Evolutionary conservation across 23 red algal species (phyloP).

Genomic region (Gracilaria gracilis): DNA sequence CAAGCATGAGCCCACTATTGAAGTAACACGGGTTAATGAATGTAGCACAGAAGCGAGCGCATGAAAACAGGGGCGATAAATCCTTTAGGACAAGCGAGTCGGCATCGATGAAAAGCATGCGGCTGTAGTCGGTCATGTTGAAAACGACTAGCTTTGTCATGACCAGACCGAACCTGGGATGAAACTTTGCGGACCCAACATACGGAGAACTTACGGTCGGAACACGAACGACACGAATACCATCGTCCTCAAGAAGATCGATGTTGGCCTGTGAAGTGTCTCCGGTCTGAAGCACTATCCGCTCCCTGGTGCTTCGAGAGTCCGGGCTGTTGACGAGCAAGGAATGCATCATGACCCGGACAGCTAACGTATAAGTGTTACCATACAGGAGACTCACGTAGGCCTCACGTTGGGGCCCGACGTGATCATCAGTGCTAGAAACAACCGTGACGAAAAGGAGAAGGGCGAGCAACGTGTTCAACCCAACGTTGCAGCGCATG

Average conservation of each 20-base stretch:
- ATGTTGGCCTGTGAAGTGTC: conserved; percentile 70
- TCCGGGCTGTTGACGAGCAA: conserved; percentile 79
- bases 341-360: conserved; percentile 86
- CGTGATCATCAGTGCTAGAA: background rate
- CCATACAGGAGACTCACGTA: conserved; percentile 93
- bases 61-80: conserved; percentile 74
- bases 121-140: conserved; percentile 68
- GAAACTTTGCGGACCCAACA: conserved; percentile 40
- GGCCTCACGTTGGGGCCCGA: conserved; percentile 40
- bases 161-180: conserved; percentile 78
- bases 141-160: conserved; percentile 93
- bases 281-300: conserved; percentile 75
- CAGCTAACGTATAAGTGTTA: conserved; percentile 78
- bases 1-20: conserved; percentile 89
- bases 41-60: conserved; percentile 83
- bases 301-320: conserved; percentile 33
- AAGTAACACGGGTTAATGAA: conserved; percentile 96
- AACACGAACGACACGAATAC: conserved; percentile 63
- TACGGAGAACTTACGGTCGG: conserved; percentile 78
- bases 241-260: conserved; percentile 61
- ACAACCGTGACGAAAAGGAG: background rate
- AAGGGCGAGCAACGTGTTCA: background rate
- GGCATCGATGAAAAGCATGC: conserved; percentile 86
- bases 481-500: background rate
- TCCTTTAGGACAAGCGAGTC: conserved; percentile 83